phyloP scores from a whole-genome alignment of 2,329 filamentous ascomycete genomes.

The Paracamarosporium sp. region DNA sequence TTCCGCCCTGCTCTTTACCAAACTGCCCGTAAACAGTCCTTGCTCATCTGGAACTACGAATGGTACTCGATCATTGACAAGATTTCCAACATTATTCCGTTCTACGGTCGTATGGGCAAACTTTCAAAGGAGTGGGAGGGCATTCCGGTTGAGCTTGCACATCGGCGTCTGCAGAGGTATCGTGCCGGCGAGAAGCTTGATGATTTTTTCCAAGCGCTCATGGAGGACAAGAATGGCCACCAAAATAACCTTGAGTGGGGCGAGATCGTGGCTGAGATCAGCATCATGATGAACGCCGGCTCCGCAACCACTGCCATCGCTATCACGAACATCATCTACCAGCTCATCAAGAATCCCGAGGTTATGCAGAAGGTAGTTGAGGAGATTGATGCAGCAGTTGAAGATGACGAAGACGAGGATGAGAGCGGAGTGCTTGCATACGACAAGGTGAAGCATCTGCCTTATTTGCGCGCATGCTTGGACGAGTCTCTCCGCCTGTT shows the following conservation, averaged over 20 bases:
- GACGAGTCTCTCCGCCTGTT: slow-evolving; percentile 53
- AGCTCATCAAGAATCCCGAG: slow-evolving; percentile 57
- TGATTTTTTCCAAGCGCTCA: slow-evolving; percentile 65
- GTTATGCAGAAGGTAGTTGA: slow-evolving; percentile 30
- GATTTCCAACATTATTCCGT: slow-evolving; percentile 56
- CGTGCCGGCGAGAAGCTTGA: slow-evolving; percentile 61
- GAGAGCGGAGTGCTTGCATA: slow-evolving; percentile 31
- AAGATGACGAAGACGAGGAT: slow-evolving; percentile 34
- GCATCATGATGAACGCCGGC: slow-evolving; percentile 60
- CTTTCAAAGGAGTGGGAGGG: slow-evolving; percentile 54
- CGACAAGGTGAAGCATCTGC: slow-evolving; percentile 39
- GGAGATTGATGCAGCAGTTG: slow-evolving; percentile 35
- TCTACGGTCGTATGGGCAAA: slow-evolving; percentile 50
- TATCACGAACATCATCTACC: slow-evolving; percentile 61
- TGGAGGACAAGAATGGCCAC: slow-evolving; percentile 58
- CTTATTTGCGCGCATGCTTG: slow-evolving; percentile 50
- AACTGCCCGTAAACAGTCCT: slow-evolving; percentile 58
- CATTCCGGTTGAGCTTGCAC: slow-evolving; percentile 57
- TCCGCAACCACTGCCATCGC: slow-evolving; percentile 61
- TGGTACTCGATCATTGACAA: slow-evolving; percentile 59
- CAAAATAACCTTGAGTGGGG: slow-evolving; percentile 61
- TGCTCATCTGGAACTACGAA: slow-evolving; percentile 58
- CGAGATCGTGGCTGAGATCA: slow-evolving; percentile 64
- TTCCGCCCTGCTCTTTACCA: slow-evolving; percentile 61
- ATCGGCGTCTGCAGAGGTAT: slow-evolving; percentile 54